Evolutionary conservation across 495 filamentous ascomycete genomes (phyloP).

Genomic region (Neurospora africana): DNA sequence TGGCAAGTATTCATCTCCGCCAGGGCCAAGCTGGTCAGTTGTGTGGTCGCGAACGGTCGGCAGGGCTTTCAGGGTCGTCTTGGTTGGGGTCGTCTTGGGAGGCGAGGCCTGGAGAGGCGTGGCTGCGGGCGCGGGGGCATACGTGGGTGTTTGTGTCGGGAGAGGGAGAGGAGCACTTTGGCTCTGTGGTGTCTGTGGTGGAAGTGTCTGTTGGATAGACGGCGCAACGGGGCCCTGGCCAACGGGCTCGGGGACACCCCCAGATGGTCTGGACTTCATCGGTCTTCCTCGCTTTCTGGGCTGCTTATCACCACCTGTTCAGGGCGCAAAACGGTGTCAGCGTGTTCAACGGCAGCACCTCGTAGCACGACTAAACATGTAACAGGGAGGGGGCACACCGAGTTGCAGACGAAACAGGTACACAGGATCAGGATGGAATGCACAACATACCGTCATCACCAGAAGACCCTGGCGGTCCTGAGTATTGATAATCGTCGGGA

Average conservation of each 20-base stretch:
- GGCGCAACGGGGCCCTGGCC: conserved; percentile 40
- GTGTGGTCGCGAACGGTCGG: conserved; percentile 96
- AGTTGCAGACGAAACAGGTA: conserved; percentile 19
- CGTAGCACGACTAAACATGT: conserved; percentile 31
- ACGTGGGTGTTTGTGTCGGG: conserved; percentile 40
- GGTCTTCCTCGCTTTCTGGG: conserved; percentile 81
- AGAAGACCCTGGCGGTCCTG: conserved; percentile 44
- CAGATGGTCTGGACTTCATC: conserved; percentile 49
- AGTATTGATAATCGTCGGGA: conserved; percentile 63
- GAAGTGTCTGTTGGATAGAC: conserved; percentile 37
- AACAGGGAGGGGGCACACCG: conserved; percentile 12
- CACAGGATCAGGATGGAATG: conserved; percentile 23
- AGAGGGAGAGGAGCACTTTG: conserved; percentile 57
- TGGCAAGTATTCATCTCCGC: conserved; percentile 93
- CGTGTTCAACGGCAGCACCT: conserved; percentile 16
- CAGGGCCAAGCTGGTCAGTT: conserved; percentile 84
- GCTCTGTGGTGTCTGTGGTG: conserved; percentile 70
- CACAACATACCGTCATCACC: conserved; percentile 76
- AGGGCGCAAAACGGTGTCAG: conserved; percentile 27
- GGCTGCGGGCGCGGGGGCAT: conserved; percentile 54
- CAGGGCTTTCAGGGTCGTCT: conserved; percentile 83
- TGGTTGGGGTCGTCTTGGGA: conserved; percentile 78
- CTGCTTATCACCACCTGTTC: conserved; percentile 42
- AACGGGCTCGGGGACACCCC: conserved; percentile 35
- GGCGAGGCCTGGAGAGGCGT: conserved; percentile 63